Evolutionary conservation across 495 filamentous ascomycete genomes (phyloP).

Genomic region (Tirmania nivea): DNA sequence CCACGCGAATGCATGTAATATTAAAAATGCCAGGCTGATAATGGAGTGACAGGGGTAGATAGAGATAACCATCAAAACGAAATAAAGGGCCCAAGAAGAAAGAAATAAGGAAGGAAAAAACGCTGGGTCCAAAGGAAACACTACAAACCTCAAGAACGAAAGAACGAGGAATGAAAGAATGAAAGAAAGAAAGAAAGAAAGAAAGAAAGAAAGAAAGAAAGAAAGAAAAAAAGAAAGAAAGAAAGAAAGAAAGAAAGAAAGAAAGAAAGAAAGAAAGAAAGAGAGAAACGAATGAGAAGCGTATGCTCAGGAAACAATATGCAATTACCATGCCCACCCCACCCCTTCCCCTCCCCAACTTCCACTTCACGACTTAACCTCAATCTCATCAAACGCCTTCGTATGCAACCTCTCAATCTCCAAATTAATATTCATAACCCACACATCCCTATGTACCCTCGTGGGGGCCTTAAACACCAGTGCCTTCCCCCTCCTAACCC

Average conservation of each 20-base stretch:
- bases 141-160: neutral
- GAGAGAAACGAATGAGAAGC: neutral
- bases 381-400: constrained; percentile 34
- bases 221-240: too few relatives aligned
- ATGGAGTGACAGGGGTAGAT: too few relatives aligned
- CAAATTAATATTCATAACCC: constrained; percentile 49
- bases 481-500: constrained; percentile 34
- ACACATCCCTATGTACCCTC: constrained; percentile 50
- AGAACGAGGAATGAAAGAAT: too few relatives aligned
- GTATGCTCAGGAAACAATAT: neutral
- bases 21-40: too few relatives aligned
- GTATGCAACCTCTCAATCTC: constrained; percentile 51
- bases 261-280: neutral
- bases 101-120: too few relatives aligned
- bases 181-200: neutral
- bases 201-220: neutral
- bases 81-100: too few relatives aligned
- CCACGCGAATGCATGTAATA: too few relatives aligned
- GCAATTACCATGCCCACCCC: constrained; percentile 3
- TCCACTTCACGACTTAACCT: constrained; percentile 26
- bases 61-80: too few relatives aligned
- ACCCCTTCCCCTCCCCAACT: constrained; percentile 3
- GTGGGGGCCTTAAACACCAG: constrained; percentile 52
- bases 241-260: constrained; percentile 1
- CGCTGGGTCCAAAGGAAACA: neutral